Conservation (phyloP, 495 filamentous ascomycete species). For the Lophiotrema nucula region DNA sequence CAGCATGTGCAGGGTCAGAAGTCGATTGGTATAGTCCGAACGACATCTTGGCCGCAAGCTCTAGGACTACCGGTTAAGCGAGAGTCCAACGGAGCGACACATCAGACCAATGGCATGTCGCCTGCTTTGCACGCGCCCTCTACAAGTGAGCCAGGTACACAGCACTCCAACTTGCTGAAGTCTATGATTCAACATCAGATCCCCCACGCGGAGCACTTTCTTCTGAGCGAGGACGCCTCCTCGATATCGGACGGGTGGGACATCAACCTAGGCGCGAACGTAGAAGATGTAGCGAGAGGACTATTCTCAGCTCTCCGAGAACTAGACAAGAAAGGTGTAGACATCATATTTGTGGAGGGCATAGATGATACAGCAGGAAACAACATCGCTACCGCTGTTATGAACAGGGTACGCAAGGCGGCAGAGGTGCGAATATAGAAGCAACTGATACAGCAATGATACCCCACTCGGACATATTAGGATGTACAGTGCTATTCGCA, state of each 20-base stretch:
- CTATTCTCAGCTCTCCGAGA: conserved; percentile 85
- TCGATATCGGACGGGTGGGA: conserved; percentile 41
- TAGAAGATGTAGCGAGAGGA: conserved; percentile 72
- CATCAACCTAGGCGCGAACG: conserved; percentile 64
- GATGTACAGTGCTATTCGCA: no score
- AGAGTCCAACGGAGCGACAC: not conserved
- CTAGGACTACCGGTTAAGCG: conserved; percentile 6
- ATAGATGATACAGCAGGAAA: conserved; percentile 67
- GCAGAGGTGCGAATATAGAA: conserved; percentile 48
- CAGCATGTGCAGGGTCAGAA: conserved; percentile 29
- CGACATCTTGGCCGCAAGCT: conserved; percentile 38
- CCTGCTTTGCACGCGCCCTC: not conserved
- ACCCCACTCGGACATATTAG: no score
- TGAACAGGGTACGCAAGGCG: conserved; percentile 93
- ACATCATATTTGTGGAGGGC: conserved; percentile 90
- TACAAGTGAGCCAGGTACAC: not conserved
- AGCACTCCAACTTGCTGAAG: conserved; percentile 18
- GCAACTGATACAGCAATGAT: no score
- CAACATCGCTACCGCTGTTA: conserved; percentile 87
- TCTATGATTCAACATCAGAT: conserved; percentile 21
- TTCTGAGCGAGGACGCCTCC: not conserved
- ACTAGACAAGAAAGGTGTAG: conserved; percentile 73
- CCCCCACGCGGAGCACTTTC: conserved; percentile 18
- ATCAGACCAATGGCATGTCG: not conserved
- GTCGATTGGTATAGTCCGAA: conserved; percentile 42